These are phyloP conservation scores for Lachnellula hyalina DNA, from an alignment of 2,329 filamentous ascomycete species.

Conservation along the genomic window DNA sequence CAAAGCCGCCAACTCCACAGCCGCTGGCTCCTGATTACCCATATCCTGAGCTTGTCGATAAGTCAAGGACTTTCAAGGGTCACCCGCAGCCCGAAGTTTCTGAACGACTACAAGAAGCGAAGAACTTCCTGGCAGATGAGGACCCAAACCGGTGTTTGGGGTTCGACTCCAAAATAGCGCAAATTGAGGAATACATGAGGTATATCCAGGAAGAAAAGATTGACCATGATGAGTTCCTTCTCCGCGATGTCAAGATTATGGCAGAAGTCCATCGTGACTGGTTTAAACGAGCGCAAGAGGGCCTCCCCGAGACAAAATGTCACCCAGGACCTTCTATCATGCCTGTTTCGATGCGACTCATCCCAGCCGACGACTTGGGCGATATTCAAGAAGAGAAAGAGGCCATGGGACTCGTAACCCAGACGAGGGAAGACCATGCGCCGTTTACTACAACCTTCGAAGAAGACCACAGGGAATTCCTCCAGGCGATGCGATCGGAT, in stretches of 20 bases:
- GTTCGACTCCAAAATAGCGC: constrained; percentile 35
- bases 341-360: constrained; percentile 18
- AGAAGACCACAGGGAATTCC: constrained; percentile 18
- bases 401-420: constrained; percentile 6
- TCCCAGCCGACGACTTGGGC: constrained; percentile 7
- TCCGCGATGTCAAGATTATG: constrained; percentile 22
- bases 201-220: constrained; percentile 14
- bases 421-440: constrained; percentile 21
- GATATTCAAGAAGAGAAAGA: constrained; percentile 9
- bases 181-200: constrained; percentile 26
- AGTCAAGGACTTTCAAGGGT: constrained; percentile 14
- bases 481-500: constrained; percentile 15
- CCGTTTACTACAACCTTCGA: constrained; percentile 20
- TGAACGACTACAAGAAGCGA: constrained; percentile 30
- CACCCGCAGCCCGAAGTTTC: constrained; percentile 32
- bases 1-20: neutral
- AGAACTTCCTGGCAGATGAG: constrained; percentile 45
- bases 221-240: constrained; percentile 8
- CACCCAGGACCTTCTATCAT: constrained; percentile 2
- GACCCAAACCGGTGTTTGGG: constrained; percentile 38
- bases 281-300: constrained; percentile 7
- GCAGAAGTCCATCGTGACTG: constrained; percentile 21
- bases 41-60: neutral
- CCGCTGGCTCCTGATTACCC: no score
- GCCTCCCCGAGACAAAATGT: constrained; percentile 1